These are phyloP conservation scores for Coniochaeta prunicola DNA, from an alignment of 2,329 filamentous ascomycete species.

Conservation along the genomic window DNA sequence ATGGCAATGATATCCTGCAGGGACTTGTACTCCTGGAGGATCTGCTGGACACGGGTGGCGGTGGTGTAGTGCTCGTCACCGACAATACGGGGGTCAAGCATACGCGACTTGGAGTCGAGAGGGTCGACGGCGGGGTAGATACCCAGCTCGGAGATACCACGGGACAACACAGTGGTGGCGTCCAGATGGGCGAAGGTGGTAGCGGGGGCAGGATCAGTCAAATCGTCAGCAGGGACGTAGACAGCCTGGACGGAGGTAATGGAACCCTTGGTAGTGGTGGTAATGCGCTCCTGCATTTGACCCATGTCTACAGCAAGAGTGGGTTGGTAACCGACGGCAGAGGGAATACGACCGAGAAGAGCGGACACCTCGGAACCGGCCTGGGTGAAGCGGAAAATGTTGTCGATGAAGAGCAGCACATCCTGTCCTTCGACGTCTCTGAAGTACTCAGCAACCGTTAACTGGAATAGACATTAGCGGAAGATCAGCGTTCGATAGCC, in stretches of 20 bases:
- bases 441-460: constrained; percentile 77
- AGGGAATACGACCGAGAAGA: constrained; percentile 98
- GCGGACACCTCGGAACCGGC: constrained; percentile 99
- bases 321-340: constrained; percentile 99
- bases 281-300: constrained; percentile 99
- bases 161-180: constrained; percentile 99
- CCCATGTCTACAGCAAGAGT: constrained; percentile 98
- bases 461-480: neutral
- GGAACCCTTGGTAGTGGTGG: constrained; percentile 98
- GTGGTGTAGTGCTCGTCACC: constrained; percentile 96
- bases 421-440: constrained; percentile 73
- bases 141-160: constrained; percentile 99
- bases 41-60: constrained; percentile 94
- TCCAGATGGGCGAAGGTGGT: constrained; percentile 99
- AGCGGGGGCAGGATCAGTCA: constrained; percentile 98
- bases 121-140: constrained; percentile 99
- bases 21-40: constrained; percentile 99
- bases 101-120: constrained; percentile 98
- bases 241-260: constrained; percentile 99
- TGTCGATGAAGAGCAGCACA: constrained; percentile 99
- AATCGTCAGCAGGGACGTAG: constrained; percentile 99
- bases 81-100: constrained; percentile 97
- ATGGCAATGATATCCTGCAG: constrained; percentile 99
- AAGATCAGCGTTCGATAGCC: neutral
- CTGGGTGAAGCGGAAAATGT: constrained; percentile 99